These are phyloP conservation scores for Naganishia sp. DNA, from an alignment of 1,284 basidiomycete species.

Conservation along the genomic window DNA sequence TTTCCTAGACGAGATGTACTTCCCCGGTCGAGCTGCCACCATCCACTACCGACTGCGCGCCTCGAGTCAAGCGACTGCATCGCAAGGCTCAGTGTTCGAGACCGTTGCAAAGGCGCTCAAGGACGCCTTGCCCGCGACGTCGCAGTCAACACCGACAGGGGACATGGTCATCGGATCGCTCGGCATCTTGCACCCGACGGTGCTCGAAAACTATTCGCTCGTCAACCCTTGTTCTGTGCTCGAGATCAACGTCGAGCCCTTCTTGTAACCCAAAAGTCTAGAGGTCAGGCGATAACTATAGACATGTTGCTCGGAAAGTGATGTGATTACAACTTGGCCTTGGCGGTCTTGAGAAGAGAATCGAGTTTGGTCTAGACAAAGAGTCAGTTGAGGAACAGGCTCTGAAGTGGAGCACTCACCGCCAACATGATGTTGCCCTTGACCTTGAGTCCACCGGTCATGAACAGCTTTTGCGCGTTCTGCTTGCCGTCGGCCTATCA, in stretches of 20 bases:
- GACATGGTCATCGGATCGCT: constrained; percentile 79
- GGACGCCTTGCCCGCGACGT: constrained; percentile 45
- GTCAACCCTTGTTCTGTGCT: constrained; percentile 92
- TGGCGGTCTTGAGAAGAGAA: constrained; percentile 19
- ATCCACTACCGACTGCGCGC: constrained; percentile 77
- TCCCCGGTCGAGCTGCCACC: constrained; percentile 89
- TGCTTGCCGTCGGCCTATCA: constrained; percentile 52
- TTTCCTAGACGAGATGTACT: constrained; percentile 79
- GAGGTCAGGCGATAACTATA: not conserved
- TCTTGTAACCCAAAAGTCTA: constrained; percentile 64
- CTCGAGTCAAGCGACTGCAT: constrained; percentile 39
- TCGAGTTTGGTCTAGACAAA: constrained; percentile 7
- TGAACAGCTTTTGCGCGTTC: constrained; percentile 88
- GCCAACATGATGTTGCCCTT: constrained; percentile 52
- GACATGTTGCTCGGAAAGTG: not conserved
- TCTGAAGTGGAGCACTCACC: constrained; percentile 52
- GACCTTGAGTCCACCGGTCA: constrained; percentile 75
- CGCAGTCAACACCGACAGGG: constrained; percentile 26
- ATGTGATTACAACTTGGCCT: constrained; percentile 16
- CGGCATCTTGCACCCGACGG: constrained; percentile 85
- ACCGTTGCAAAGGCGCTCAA: constrained; percentile 52
- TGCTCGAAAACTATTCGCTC: constrained; percentile 90
- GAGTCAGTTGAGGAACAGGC: not conserved
- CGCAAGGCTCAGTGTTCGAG: constrained; percentile 40
- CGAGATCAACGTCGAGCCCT: constrained; percentile 90